Evolutionary conservation across 164 flowering plant species (phyloP), one percentile per base, ranked within the genome.

Genomic region (Saururus chinensis): DNA sequence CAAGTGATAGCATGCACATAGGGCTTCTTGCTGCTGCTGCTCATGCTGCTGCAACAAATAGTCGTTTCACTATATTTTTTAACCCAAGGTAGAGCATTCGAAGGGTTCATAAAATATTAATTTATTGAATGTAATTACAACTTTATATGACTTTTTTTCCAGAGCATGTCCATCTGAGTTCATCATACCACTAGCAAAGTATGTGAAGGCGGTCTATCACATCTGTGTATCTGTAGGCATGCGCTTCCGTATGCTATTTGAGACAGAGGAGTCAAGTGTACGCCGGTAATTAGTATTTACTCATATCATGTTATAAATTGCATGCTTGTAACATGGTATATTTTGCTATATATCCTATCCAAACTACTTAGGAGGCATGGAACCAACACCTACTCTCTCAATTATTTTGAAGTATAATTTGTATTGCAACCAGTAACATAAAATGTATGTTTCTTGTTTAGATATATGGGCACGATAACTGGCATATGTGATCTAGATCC

Each of bases 21-120:
- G 98, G 98, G 40, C 92, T 91, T 62, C 95, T 91, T 65, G 98
- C 98, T 60, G 96, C 98, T 22, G 97, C 97, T 56, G 97, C 97
- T 68, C 97, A 90, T 81, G 97, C 97, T 55, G 97, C 97, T 67
- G 81, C 92, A 20, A 88, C 96, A 51, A 82, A 81, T 70, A 91
- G 98, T 66, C 95, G 90, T 51, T 91, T 88, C 71, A 85, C 96
- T 53, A 85, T 91, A 64, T 91, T 91, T 68, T 91, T 79, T 67
- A 91, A 91, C 55, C 98, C 98, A 63, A 81, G 98, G 98, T 91
- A 74, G 17, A 12, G 11, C 21, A 20, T 25, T 19, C 48, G n/a
- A n/a, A n/a, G n/a, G n/a, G n/a, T n/a, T n/a, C n/a, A n/a, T n/a
- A n/a, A n/a, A n/a, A n/a, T n/a, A n/a, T n/a, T n/a, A n/a, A n/a